A percentile compares a stretch with the other conserved stretches of the same genome.
Conservation (phyloP, 768 basidiomycete species). For the Kwoniella dendrophila region DNA sequence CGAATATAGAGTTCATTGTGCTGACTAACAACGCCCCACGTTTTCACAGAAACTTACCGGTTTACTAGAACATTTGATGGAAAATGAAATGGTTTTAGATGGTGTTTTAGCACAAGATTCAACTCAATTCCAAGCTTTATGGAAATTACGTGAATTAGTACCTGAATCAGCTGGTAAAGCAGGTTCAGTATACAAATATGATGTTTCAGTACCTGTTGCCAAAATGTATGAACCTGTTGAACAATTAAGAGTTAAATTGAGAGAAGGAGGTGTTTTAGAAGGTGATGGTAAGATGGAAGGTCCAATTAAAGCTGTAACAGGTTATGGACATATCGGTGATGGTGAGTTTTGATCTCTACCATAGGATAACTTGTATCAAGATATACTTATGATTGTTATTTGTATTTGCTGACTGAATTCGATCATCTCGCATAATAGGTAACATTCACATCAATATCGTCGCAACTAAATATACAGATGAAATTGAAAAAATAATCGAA, state of each 20-base stretch:
- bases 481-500: slow-evolving; percentile 84
- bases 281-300: slow-evolving; percentile 59
- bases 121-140: slow-evolving; percentile 82
- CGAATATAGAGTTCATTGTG: not conserved
- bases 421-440: slow-evolving; percentile 61
- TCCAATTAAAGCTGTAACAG: slow-evolving; percentile 76
- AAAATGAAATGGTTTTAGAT: slow-evolving; percentile 76
- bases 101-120: slow-evolving; percentile 89
- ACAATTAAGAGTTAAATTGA: slow-evolving; percentile 70
- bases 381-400: too few relatives aligned
- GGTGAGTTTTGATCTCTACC: slow-evolving; percentile 61
- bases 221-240: slow-evolving; percentile 88
- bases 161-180: slow-evolving; percentile 90
- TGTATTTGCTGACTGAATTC: too few relatives aligned
- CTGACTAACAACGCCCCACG: not conserved
- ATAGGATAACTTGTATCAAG: not conserved
- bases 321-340: slow-evolving; percentile 96
- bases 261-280: slow-evolving; percentile 59
- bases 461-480: slow-evolving; percentile 76
- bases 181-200: slow-evolving; percentile 96
- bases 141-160: slow-evolving; percentile 88
- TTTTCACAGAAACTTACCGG: slow-evolving; percentile 72
- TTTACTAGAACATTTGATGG: slow-evolving; percentile 73
- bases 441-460: slow-evolving; percentile 92
- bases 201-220: slow-evolving; percentile 82